Percentiles rank a stretch among this genome's conserved stretches.
These are phyloP conservation scores for Bothriochloa decipiens DNA, from an alignment of 176 grass and related monocot genomes.

Conservation along the genomic window DNA sequence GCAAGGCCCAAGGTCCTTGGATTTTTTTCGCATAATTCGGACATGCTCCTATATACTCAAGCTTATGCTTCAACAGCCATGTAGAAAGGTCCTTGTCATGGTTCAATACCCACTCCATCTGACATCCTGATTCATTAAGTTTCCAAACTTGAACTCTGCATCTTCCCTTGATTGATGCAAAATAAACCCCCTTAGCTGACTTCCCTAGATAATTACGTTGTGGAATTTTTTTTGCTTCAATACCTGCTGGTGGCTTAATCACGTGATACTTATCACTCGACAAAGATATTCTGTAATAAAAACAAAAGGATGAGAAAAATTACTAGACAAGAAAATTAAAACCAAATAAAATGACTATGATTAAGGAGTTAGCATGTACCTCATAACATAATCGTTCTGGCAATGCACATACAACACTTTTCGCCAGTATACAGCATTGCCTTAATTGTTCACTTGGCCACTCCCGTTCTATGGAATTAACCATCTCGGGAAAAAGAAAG, in stretches of 20 bases:
- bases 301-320: no score
- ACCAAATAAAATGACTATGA: no score
- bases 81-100: background rate
- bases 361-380: background rate
- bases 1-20: background rate
- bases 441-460: rapidly evolving
- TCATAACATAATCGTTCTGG: background rate
- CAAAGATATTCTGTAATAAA: background rate
- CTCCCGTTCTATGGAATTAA: no score
- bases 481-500: no score
- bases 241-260: background rate
- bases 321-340: no score
- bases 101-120: background rate
- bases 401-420: background rate
- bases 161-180: background rate
- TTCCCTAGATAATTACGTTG: background rate
- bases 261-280: background rate
- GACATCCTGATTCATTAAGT: background rate
- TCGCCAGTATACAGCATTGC: no score
- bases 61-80: background rate
- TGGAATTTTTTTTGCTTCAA: no score
- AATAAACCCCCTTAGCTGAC: background rate
- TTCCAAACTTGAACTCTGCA: background rate
- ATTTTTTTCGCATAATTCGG: rapidly evolving
- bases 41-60: background rate